These are phyloP conservation scores for Entomortierella parvispora DNA, from an alignment of 192 early-diverging fungal genomes.

Conservation along the genomic window DNA sequence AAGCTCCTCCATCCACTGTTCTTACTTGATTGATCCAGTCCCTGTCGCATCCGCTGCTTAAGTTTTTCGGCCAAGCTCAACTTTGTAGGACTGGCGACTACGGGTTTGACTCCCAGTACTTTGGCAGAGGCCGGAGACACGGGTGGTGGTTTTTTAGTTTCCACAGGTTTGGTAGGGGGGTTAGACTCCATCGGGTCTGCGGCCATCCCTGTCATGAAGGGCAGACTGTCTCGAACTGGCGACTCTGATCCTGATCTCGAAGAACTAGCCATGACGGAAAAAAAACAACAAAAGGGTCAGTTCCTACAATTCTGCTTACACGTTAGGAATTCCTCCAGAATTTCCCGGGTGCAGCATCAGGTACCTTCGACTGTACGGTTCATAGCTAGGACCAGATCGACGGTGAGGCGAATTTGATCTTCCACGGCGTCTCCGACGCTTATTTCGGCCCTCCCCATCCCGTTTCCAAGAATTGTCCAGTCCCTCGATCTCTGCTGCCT, in stretches of 20 bases:
- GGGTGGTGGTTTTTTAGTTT: background rate
- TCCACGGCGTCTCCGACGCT: conserved; percentile 9
- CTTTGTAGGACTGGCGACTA: background rate
- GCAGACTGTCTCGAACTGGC: conserved; percentile 11
- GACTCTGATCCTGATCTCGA: conserved; percentile 32
- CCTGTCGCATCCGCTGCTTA: conserved; percentile 36
- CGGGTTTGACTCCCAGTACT: background rate
- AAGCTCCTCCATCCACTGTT: too few species aligned
- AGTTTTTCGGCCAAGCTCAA: conserved; percentile 35
- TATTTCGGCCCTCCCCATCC: background rate
- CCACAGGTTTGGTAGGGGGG: background rate
- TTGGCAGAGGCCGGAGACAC: background rate
- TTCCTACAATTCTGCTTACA: background rate
- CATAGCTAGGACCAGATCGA: conserved; percentile 34
- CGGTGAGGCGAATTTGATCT: conserved; percentile 15
- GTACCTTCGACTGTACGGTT: conserved; percentile 17
- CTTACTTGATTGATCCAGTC: conserved; percentile 23
- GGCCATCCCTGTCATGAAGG: conserved; percentile 17
- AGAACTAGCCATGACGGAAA: conserved; percentile 3
- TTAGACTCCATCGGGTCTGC: background rate
- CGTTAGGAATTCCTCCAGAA: too few species aligned
- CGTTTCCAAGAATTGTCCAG: background rate
- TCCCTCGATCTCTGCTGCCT: conserved; percentile 32
- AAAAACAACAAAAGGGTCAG: background rate
- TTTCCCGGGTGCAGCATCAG: too few species aligned